Evolutionary conservation across 2,329 filamentous ascomycete genomes (phyloP).

Genomic region (Arthrobotrys sphaeroides): DNA sequence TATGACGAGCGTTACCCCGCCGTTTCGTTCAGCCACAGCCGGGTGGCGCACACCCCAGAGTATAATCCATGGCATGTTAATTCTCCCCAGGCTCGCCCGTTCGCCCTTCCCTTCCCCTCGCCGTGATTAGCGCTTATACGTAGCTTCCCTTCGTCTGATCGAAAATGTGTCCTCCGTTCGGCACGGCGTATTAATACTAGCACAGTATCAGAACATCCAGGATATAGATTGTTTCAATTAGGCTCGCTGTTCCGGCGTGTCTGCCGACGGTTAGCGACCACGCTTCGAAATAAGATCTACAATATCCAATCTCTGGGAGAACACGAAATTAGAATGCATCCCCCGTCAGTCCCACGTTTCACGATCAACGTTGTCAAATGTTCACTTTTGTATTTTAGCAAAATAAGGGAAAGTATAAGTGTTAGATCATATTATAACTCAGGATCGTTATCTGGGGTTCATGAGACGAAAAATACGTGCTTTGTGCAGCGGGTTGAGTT

Average conservation of each 20-base stretch:
- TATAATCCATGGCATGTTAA: background rate
- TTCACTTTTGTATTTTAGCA: background rate
- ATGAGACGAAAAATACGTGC: background rate
- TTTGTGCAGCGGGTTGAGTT: background rate
- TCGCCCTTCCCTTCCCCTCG: no score
- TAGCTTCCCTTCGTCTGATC: background rate
- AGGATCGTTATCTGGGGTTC: background rate
- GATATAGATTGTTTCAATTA: background rate
- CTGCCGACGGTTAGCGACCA: constrained; percentile 20
- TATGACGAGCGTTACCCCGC: background rate
- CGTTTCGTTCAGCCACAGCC: background rate
- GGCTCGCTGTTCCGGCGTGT: constrained; percentile 1
- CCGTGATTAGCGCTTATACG: no score
- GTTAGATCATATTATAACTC: constrained; percentile 30
- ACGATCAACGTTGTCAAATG: background rate
- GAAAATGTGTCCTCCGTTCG: background rate
- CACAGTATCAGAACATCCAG: constrained; percentile 6
- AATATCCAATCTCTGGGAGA: constrained; percentile 3
- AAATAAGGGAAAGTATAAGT: background rate
- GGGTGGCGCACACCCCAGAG: background rate
- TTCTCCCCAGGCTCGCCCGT: background rate
- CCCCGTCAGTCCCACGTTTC: constrained; percentile 18
- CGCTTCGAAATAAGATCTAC: constrained; percentile 27
- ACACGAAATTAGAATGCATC: background rate
- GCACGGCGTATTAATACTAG: constrained; percentile 27